These are phyloP conservation scores for Periconia digitata DNA, from an alignment of 2,329 filamentous ascomycete species.

Conservation along the genomic window DNA sequence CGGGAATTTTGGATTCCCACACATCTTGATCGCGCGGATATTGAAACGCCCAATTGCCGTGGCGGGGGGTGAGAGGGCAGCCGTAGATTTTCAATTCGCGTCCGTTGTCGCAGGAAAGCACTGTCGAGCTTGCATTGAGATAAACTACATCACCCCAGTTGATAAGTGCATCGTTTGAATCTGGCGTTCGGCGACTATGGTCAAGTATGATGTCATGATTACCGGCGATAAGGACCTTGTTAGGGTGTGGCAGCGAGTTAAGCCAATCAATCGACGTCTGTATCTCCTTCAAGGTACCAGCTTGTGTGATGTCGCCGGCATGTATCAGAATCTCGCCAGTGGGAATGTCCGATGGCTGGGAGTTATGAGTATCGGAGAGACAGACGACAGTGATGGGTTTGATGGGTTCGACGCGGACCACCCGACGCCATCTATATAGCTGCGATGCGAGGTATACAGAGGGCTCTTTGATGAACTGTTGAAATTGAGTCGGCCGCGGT, in stretches of 20 bases:
- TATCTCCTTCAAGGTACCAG: conserved; percentile 69
- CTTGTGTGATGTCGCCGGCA: conserved; percentile 77
- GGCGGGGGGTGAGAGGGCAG: conserved; percentile 71
- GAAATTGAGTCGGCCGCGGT: neutral
- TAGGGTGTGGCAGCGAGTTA: conserved; percentile 65
- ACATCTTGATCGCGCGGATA: conserved; percentile 62
- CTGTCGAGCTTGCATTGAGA: conserved; percentile 66
- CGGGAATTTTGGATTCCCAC: conserved; percentile 69
- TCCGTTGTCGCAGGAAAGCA: conserved; percentile 43
- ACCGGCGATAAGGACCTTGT: conserved; percentile 80
- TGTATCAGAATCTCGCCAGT: conserved; percentile 83
- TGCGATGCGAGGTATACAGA: conserved; percentile 1
- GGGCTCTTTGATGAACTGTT: conserved; percentile 4
- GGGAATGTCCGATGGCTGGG: conserved; percentile 53
- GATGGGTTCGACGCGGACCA: conserved; percentile 1
- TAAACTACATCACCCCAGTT: conserved; percentile 70
- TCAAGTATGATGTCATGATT: conserved; percentile 68
- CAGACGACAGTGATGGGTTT: conserved; percentile 70
- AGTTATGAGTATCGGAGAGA: conserved; percentile 79
- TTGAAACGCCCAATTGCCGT: conserved; percentile 75
- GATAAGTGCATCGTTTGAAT: conserved; percentile 42
- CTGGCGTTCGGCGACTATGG: conserved; percentile 12
- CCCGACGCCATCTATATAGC: conserved; percentile 3
- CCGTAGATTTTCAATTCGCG: conserved; percentile 72
- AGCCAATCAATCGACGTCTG: conserved; percentile 81